Conservation (phyloP, 305 asterid genomes). For the Solanum chacoense region DNA sequence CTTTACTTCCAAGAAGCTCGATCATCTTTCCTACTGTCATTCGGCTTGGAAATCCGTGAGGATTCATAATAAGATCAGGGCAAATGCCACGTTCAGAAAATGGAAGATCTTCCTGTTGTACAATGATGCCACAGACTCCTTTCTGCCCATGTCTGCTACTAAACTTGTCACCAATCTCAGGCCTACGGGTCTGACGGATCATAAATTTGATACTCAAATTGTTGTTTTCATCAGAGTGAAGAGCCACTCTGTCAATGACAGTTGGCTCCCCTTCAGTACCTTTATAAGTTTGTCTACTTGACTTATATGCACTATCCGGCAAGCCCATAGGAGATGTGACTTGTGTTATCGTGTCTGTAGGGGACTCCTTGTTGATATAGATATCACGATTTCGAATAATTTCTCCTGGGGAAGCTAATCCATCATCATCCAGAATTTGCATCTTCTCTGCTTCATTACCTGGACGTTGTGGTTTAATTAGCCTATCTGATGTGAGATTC, state of each 20-base stretch:
- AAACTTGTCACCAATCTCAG: conserved; percentile 99
- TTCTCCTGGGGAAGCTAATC: conserved; percentile 93
- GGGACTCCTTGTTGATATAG: conserved; percentile 63
- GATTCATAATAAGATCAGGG: conserved; percentile 98
- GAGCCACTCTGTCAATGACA: conserved; percentile 77
- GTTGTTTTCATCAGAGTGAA: conserved; percentile 54
- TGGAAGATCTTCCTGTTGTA: conserved; percentile 95
- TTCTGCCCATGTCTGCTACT: conserved; percentile 99
- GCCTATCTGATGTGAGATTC: conserved; percentile 52
- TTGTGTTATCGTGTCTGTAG: conserved; percentile 30
- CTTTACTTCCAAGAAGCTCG: conserved; percentile 95
- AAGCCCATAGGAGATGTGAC: conserved; percentile 16
- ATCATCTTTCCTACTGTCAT: conserved; percentile 99
- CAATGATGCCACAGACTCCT: conserved; percentile 94
- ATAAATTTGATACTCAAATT: conserved; percentile 58
- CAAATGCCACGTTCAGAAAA: conserved; percentile 95
- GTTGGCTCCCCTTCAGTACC: conserved; percentile 83
- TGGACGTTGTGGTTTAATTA: conserved; percentile 45
- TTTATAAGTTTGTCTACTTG: conserved; percentile 45
- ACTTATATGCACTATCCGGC: conserved; percentile 52
- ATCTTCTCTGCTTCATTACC: conserved; percentile 40
- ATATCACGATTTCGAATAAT: conserved; percentile 55
- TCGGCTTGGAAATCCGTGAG: conserved; percentile 99
- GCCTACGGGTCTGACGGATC: conserved; percentile 97
- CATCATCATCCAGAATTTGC: conserved; percentile 92